Evolutionary conservation across 352 stramenopile genomes (phyloP).

Genomic region (Elongisporangium anandrum): DNA sequence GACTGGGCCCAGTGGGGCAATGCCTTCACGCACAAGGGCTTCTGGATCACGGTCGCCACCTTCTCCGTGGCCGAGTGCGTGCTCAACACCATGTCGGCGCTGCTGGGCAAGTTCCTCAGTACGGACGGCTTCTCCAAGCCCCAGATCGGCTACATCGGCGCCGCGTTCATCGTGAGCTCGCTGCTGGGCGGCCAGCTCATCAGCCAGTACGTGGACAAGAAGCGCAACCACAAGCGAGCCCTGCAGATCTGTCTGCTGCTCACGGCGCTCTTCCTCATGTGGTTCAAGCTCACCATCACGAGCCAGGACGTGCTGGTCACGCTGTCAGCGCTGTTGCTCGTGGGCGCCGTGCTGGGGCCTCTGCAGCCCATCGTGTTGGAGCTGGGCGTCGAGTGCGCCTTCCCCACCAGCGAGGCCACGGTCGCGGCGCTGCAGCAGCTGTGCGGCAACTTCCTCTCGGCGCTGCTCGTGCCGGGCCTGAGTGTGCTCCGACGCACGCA

Average conservation of each 20-base stretch:
- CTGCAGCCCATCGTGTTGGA: constrained; percentile 69
- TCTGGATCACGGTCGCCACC: constrained; percentile 51
- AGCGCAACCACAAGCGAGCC: constrained; percentile 52
- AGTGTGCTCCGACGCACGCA: constrained; percentile 35
- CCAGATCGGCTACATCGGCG: constrained; percentile 59
- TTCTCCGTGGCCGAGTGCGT: constrained; percentile 70
- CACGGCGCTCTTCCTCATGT: constrained; percentile 30
- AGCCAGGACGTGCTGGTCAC: constrained; percentile 31
- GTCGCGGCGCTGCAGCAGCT: constrained; percentile 74
- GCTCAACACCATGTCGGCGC: constrained; percentile 64
- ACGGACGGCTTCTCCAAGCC: constrained; percentile 57
- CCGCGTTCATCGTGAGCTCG: constrained; percentile 66
- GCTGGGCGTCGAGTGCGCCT: constrained; percentile 66
- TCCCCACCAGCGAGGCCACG: constrained; percentile 69
- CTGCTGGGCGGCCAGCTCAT: constrained; percentile 66
- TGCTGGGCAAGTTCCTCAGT: constrained; percentile 66
- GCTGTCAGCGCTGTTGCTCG: constrained; percentile 35
- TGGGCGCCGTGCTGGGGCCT: constrained; percentile 53
- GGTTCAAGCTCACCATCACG: constrained; percentile 42
- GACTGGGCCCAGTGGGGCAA: constrained; percentile 67
- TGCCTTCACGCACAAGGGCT: constrained; percentile 58
- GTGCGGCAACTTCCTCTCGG: constrained; percentile 73
- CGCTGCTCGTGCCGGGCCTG: constrained; percentile 47
- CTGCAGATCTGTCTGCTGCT: constrained; percentile 50
- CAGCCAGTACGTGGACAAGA: constrained; percentile 56